Conservation (phyloP, 176 grass and related monocot genomes). For the Rhynchospora tenuis region DNA sequence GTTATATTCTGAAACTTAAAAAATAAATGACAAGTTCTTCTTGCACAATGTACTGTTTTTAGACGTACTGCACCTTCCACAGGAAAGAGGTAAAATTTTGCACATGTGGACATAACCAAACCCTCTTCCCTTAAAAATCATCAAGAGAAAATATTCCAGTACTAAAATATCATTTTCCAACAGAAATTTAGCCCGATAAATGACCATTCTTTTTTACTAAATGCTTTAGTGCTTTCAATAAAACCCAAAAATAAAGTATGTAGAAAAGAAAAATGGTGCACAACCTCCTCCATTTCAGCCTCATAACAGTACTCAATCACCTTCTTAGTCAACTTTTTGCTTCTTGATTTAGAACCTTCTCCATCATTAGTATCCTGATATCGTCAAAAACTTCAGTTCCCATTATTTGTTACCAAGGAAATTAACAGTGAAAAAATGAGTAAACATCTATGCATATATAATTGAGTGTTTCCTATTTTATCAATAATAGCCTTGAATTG, state of each 20-base stretch:
- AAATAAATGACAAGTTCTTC: not conserved
- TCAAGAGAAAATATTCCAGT: not conserved
- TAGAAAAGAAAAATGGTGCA: slow-evolving; percentile 21
- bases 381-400: slow-evolving; percentile 8
- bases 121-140: not conserved
- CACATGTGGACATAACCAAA: not conserved
- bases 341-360: slow-evolving; percentile 71
- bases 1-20: not conserved
- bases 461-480: not conserved
- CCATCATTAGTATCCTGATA: slow-evolving; percentile 54
- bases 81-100: not conserved
- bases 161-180: not conserved
- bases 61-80: not conserved
- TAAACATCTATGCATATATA: not conserved
- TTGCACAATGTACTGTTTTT: not conserved
- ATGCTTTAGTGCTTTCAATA: slow-evolving; percentile 12
- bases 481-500: too few species aligned
- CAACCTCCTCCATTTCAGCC: slow-evolving; percentile 96
- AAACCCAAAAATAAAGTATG: slow-evolving; percentile 2
- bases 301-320: slow-evolving; percentile 99
- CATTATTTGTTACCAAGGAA: slow-evolving; percentile 1
- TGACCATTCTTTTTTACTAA: not conserved
- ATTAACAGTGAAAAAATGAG: not conserved
- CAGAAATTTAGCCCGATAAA: not conserved
- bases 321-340: slow-evolving; percentile 85